These are phyloP conservation scores for Penstemon davidsonii DNA, from an alignment of 257 asterid species.

Conservation along the genomic window DNA sequence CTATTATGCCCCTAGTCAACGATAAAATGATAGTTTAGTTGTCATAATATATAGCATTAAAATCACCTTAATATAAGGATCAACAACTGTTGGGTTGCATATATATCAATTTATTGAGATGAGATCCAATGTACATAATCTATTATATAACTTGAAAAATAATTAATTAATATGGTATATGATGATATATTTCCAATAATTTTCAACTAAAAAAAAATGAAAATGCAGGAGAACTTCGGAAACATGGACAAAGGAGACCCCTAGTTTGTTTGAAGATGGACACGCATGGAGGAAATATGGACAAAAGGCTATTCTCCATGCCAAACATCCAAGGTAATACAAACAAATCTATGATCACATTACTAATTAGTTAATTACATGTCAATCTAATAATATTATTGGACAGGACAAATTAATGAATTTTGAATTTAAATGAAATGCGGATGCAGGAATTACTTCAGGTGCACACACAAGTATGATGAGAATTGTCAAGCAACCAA, in stretches of 20 bases:
- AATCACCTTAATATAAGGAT: too few relatives aligned
- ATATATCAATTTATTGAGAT: too few relatives aligned
- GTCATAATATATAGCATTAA: too few relatives aligned
- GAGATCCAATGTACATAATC: too few relatives aligned
- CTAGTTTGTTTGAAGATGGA: slow-evolving; percentile 47
- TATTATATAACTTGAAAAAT: too few relatives aligned
- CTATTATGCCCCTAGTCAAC: background rate
- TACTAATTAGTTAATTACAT: too few relatives aligned
- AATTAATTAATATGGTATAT: too few relatives aligned
- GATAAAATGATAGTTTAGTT: too few relatives aligned
- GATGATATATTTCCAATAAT: too few relatives aligned
- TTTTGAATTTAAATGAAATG: background rate
- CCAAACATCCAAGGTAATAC: slow-evolving; percentile 58
- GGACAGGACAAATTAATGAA: background rate
- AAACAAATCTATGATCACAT: too few relatives aligned
- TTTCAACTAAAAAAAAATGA: background rate
- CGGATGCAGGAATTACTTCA: slow-evolving; percentile 58
- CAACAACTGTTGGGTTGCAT: too few relatives aligned
- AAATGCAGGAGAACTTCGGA: slow-evolving; percentile 51
- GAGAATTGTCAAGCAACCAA: slow-evolving; percentile 65
- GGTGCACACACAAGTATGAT: slow-evolving; percentile 74
- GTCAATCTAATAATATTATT: too few relatives aligned
- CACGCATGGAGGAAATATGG: slow-evolving; percentile 88
- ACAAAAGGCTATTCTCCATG: slow-evolving; percentile 54
- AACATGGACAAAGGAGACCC: slow-evolving; percentile 34